phyloP scores from a whole-genome alignment of 1,284 basidiomycete species.

The Heterobasidion occidentale region DNA sequence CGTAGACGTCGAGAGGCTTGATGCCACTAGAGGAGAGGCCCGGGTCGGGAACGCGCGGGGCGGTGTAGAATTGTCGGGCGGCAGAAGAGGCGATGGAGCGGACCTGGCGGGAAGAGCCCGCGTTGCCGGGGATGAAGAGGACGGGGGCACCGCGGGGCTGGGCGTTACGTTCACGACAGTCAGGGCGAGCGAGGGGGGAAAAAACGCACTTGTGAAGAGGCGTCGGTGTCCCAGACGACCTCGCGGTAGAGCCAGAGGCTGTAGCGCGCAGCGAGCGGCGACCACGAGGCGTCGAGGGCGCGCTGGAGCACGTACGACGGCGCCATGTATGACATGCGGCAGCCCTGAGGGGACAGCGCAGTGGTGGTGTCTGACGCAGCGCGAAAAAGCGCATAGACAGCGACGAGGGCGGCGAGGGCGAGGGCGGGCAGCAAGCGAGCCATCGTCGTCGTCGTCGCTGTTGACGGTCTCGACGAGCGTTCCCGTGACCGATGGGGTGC shows the following conservation, averaged over 20 bases:
- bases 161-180: slow-evolving; percentile 34
- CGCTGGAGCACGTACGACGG: slow-evolving; percentile 78
- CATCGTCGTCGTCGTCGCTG: not conserved
- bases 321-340: slow-evolving; percentile 97
- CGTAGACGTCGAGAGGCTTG: slow-evolving; percentile 76
- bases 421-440: slow-evolving; percentile 1
- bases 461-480: too few species aligned
- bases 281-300: slow-evolving; percentile 58
- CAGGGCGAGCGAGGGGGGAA: too few species aligned
- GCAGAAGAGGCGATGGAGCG: slow-evolving; percentile 93
- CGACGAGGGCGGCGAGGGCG: not conserved
- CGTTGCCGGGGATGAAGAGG: slow-evolving; percentile 95
- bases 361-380: slow-evolving; percentile 25
- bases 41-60: slow-evolving; percentile 38
- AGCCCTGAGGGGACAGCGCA: slow-evolving; percentile 73
- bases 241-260: slow-evolving; percentile 90
- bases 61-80: slow-evolving; percentile 66
- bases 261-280: slow-evolving; percentile 67
- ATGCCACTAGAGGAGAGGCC: slow-evolving; percentile 39
- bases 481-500: too few species aligned
- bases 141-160: slow-evolving; percentile 67
- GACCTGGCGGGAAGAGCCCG: slow-evolving; percentile 91
- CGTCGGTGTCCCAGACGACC: slow-evolving; percentile 48
- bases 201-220: too few species aligned
- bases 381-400: slow-evolving; percentile 3